Evolutionary conservation across 495 filamentous ascomycete species (phyloP).

Genomic region (Neurospora sublineolata): DNA sequence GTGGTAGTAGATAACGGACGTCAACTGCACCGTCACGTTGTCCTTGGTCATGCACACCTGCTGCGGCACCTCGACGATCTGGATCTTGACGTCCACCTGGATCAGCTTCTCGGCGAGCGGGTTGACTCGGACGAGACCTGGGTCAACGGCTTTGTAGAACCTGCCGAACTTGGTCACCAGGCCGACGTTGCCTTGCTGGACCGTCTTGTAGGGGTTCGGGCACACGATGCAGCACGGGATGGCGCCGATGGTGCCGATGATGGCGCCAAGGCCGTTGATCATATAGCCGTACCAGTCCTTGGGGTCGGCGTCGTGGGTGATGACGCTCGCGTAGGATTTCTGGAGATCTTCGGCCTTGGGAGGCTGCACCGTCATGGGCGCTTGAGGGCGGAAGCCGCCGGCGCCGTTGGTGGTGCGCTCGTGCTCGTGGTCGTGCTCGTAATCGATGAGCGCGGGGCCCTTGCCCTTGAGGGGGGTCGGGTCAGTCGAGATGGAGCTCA

Average conservation of each 20-base stretch:
- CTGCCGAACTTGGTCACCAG: constrained; percentile 92
- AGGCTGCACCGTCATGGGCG: constrained; percentile 66
- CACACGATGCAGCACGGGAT: constrained; percentile 87
- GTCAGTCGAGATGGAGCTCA: not conserved
- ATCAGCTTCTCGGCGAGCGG: constrained; percentile 83
- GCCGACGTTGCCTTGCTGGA: constrained; percentile 85
- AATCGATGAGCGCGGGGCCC: constrained; percentile 1
- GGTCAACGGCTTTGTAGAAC: constrained; percentile 94
- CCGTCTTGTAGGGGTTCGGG: constrained; percentile 95
- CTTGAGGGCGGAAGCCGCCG: constrained; percentile 29
- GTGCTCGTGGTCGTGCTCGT: not conserved
- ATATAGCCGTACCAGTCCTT: constrained; percentile 88
- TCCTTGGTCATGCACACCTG: constrained; percentile 99
- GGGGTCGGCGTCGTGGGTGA: constrained; percentile 57
- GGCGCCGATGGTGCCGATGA: constrained; percentile 71
- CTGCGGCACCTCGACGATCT: constrained; percentile 91
- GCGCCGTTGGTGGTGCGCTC: not conserved
- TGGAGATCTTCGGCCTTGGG: constrained; percentile 77
- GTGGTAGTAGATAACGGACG: constrained; percentile 98
- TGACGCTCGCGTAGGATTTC: constrained; percentile 71
- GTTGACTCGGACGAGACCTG: constrained; percentile 95
- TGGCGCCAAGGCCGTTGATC: constrained; percentile 67
- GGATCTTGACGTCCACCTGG: constrained; percentile 97
- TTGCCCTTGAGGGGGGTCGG: constrained; percentile 17
- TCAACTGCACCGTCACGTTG: constrained; percentile 88